phyloP scores from a whole-genome alignment of 352 stramenopile species.

The Globisporangium spiculum region DNA sequence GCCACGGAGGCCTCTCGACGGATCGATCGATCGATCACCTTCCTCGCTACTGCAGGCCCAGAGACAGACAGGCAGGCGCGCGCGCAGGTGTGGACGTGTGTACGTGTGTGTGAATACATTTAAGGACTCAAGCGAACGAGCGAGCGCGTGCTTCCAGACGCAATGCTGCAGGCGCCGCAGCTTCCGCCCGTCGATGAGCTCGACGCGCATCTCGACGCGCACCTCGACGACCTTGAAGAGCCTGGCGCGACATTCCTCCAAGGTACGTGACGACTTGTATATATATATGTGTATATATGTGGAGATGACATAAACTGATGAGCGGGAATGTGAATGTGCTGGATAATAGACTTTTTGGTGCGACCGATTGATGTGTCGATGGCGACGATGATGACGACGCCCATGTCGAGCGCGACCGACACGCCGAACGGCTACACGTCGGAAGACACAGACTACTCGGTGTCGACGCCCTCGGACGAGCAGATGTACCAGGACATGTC shows the following conservation, averaged over 20 bases:
- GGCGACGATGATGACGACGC: conserved; percentile 25
- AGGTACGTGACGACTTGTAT: conserved; percentile 24
- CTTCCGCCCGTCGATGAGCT: conserved; percentile 62
- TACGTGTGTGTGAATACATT: neutral
- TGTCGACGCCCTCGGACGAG: conserved; percentile 59
- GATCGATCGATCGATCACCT: conserved; percentile 1
- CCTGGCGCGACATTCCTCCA: conserved; percentile 64
- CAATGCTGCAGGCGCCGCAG: conserved; percentile 51
- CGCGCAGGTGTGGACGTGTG: neutral
- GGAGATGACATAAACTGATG: neutral
- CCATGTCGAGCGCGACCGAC: conserved; percentile 25
- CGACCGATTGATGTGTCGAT: conserved; percentile 13
- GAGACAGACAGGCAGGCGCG: neutral
- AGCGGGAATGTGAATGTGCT: neutral
- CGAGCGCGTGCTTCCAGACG: neutral
- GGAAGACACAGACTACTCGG: conserved; percentile 82
- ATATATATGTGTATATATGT: neutral
- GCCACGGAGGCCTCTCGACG: neutral
- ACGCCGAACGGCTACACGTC: conserved; percentile 82
- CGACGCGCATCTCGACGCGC: conserved; percentile 63
- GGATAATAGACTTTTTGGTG: conserved; percentile 37
- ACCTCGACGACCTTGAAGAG: conserved; percentile 72
- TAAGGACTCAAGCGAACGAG: neutral
- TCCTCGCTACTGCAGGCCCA: neutral
- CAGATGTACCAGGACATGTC: conserved; percentile 78